Evolutionary conservation across 1,284 basidiomycete species (phyloP), one percentile per base, ranked within the genome.

Genomic region (Pholiota adiposa): DNA sequence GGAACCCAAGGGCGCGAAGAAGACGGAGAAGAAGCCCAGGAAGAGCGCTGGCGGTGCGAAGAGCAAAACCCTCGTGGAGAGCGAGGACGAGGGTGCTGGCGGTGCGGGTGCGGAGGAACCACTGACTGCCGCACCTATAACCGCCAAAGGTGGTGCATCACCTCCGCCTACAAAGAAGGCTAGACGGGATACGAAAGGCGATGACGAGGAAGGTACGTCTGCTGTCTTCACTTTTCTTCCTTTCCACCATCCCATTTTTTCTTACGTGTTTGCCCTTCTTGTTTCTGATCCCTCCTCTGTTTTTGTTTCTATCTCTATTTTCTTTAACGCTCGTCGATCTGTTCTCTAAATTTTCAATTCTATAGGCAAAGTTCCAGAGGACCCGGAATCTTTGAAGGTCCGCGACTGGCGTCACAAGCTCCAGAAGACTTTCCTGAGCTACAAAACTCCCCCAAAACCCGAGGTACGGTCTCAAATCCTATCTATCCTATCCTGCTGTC

Each of bases 391-490:
- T 27, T 63, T 80, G 56, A 88, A 86, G 69, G 92, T 94, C 69
- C 88, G 89, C 67, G 90, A 92, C 58, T 96, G 94, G 94, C 83
- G 94, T 67, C 93, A 96, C 75, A 91, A 88, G 75, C 86, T 97
- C 5, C 95, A 97, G 75, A 92, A 94, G 68, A 89, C 87, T 0
- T 97, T 97, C 82, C 79, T 97, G 56, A 88, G 75, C 65, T 75
- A 82, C 65, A 88, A 80, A 75, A 70, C 69, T 8, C 59, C 73
- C 3, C 84, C 86, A 1, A 87, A 84, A 69, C 77, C 82, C 12
- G 83, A 87, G 65, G 87, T 87, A 51, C 33, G 69, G 70, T 18
- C 59, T 54, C n/a, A 16, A n/a, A 0, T 51, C 49, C 29, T 56
- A 11, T 55, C 51, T 54, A 53, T 52, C 56, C 53, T 34, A 7